phyloP scores from a whole-genome alignment of 495 filamentous ascomycete species.

The Acidiella bohemica region DNA sequence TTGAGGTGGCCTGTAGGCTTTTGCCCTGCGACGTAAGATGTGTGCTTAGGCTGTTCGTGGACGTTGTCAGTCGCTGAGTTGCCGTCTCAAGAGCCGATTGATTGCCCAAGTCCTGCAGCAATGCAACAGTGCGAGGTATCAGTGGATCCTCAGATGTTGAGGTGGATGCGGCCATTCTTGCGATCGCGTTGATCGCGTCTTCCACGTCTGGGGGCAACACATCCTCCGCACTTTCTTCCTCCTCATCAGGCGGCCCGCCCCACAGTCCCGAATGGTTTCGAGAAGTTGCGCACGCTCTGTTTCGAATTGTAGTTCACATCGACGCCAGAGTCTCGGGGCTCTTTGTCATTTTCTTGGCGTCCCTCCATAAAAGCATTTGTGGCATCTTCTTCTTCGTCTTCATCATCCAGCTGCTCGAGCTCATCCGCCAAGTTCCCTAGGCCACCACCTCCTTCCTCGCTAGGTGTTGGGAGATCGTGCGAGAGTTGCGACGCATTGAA shows the following conservation, averaged over 20 bases:
- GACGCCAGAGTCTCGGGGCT: slow-evolving; percentile 15
- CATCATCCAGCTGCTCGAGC: slow-evolving; percentile 17
- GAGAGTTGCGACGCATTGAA: slow-evolving; percentile 16
- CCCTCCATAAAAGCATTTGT: slow-evolving; percentile 1
- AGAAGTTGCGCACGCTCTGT: slow-evolving; percentile 12
- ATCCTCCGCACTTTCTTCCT: slow-evolving; percentile 3
- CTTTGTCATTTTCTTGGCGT: slow-evolving; percentile 5
- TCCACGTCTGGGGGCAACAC: slow-evolving; percentile 15
- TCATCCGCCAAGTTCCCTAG: slow-evolving; percentile 22
- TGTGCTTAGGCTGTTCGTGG: slow-evolving; percentile 15
- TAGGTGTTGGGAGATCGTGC: slow-evolving; percentile 8
- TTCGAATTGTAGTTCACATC: slow-evolving; percentile 14
- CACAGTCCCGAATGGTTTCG: slow-evolving; percentile 7
- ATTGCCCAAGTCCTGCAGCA: slow-evolving; percentile 20
- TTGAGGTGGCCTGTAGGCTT: slow-evolving; percentile 5
- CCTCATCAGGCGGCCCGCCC: slow-evolving; percentile 9
- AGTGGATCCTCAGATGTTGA: slow-evolving; percentile 11
- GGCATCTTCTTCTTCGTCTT: slow-evolving; percentile 8
- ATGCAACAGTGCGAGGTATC: slow-evolving; percentile 9
- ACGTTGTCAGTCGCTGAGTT: slow-evolving; percentile 15
- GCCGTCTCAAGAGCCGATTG: slow-evolving; percentile 16
- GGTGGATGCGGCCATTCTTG: slow-evolving; percentile 11
- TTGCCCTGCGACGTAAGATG: slow-evolving; percentile 16
- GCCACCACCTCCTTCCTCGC: slow-evolving; percentile 12
- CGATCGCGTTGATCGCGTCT: slow-evolving; percentile 17